Evolutionary conservation across 306 rosid species (phyloP), one percentile per base, ranked within the genome.

Genomic region (Canavalia ensiformis): DNA sequence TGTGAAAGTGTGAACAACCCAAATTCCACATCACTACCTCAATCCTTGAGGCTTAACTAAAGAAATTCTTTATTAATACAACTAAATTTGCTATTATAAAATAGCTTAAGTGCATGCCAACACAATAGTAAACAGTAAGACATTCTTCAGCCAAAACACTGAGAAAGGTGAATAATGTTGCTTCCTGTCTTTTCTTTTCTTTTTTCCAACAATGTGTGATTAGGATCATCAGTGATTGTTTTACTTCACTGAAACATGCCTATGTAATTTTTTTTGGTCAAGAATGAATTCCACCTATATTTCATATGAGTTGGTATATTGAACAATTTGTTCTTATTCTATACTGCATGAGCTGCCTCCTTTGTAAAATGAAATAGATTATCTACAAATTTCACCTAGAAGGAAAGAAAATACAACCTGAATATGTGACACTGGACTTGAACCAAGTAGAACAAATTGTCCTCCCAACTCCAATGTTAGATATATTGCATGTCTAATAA

Each of bases 401-500:
- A 78, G 71, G 79, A 62, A 75, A 68, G 72, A 68, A 88, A 76
- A 57, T 51, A 52, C 44, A 6, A 92, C 99, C 97, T 95, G 99
- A 85, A 95, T 95, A 82, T 95, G 89, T 68, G 86, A 89, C 72
- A 95, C 90, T 13, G 98, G 97, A 87, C 99, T 95, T 82, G 98
- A 93, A 84, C 99, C 99, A 73, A 95, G 91, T 67, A 95, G 96
- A 68, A 95, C 83, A 88, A 95, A 95, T 85, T 95, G 99, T 82
- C 99, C 99, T 76, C 97, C 97, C 56, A 91, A 86, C 86, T 91
- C 97, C 85, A 92, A 39, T 45, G 99, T 95, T 85, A 90, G 87
- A 81, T 89, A 95, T 58, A 95, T 81, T 10, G 99, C 99, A 85
- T 93, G 96, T 78, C 99, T 90, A 62, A 95, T 95, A 71, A 95